Evolutionary conservation across 495 filamentous ascomycete genomes (phyloP).

Genomic region (Podospora conica): DNA sequence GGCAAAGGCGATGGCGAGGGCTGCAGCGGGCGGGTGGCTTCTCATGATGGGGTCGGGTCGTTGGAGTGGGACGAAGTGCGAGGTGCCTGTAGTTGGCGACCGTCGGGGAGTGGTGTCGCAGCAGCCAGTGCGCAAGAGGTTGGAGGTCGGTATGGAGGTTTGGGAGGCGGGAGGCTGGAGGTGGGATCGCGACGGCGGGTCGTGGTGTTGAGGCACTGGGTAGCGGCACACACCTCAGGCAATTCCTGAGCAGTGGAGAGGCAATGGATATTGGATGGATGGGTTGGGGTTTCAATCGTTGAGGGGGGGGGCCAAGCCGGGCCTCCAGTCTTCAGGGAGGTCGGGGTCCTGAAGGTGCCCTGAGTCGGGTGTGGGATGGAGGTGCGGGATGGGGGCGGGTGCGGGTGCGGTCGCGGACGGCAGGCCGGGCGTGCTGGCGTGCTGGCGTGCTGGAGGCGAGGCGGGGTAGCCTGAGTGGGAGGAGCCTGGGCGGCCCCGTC

Average conservation of each 20-base stretch:
- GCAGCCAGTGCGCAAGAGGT: neutral
- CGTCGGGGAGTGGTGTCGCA: neutral
- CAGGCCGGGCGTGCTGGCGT: neutral
- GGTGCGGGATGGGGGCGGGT: no score
- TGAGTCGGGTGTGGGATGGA: neutral
- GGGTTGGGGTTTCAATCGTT: neutral
- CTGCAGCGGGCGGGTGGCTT: conserved; percentile 22
- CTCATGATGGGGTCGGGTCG: conserved; percentile 22
- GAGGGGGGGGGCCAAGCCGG: neutral
- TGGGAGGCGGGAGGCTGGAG: neutral
- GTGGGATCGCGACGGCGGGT: neutral
- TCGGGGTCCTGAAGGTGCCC: neutral
- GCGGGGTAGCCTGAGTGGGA: neutral
- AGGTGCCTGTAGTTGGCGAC: no score
- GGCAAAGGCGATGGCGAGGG: conserved; percentile 19
- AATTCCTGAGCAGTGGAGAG: neutral
- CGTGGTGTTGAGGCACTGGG: neutral
- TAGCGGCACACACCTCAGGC: neutral
- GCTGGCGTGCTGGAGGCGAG: no score
- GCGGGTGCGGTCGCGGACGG: no score
- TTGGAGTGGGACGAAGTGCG: no score
- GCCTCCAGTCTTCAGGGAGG: neutral
- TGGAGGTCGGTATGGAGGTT: neutral
- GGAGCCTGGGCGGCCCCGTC: neutral
- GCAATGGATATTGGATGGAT: no score